These are phyloP conservation scores for Beauveria varroae DNA, from an alignment of 2,329 filamentous ascomycete genomes.

Conservation along the genomic window DNA sequence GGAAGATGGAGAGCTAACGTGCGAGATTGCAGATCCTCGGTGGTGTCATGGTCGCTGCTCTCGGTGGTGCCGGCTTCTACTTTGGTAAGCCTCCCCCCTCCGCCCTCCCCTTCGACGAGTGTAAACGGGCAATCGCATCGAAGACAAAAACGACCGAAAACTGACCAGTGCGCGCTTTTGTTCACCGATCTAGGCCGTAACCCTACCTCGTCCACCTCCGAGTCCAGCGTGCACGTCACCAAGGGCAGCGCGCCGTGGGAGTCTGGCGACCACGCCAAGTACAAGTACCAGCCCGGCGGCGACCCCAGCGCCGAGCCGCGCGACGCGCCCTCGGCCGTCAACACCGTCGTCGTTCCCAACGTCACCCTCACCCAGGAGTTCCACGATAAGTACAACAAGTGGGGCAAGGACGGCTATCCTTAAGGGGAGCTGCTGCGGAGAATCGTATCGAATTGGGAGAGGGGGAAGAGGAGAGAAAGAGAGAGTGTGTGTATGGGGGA, in stretches of 20 bases:
- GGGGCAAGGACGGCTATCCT: slow-evolving; percentile 89
- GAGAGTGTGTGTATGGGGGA: background rate
- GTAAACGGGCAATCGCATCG: background rate
- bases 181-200: slow-evolving; percentile 53
- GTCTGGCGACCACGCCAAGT: slow-evolving; percentile 56
- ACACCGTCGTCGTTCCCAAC: slow-evolving; percentile 88
- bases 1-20: background rate
- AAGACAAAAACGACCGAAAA: background rate
- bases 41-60: slow-evolving; percentile 81
- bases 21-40: slow-evolving; percentile 64
- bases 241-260: slow-evolving; percentile 88
- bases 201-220: slow-evolving; percentile 78
- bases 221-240: slow-evolving; percentile 67
- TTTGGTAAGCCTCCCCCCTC: slow-evolving; percentile 51
- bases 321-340: slow-evolving; percentile 90
- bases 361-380: slow-evolving; percentile 88
- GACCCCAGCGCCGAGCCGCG: slow-evolving; percentile 67
- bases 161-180: slow-evolving; percentile 1
- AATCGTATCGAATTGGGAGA: no score
- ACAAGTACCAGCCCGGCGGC: slow-evolving; percentile 79
- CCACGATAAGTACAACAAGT: slow-evolving; percentile 99
- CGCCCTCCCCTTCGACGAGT: background rate
- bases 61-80: slow-evolving; percentile 85
- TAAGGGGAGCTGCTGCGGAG: slow-evolving; percentile 27
- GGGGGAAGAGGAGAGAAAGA: background rate